Percentiles rank a stretch among this genome's conserved stretches.
Conservation (phyloP, 2,329 filamentous ascomycete genomes). For the Ophiostoma triangulosporum region DNA sequence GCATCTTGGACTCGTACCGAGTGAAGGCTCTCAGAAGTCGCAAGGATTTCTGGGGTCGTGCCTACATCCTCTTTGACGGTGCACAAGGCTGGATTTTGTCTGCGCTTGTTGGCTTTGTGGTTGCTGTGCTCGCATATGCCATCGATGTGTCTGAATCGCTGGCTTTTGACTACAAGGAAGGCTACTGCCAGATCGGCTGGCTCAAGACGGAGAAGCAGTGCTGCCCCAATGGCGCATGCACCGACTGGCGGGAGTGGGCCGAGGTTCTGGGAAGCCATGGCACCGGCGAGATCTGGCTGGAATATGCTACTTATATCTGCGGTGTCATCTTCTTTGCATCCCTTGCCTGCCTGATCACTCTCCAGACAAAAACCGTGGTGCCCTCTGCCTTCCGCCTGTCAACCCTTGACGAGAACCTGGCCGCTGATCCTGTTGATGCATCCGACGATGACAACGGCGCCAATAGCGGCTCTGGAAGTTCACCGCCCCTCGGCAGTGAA, state of each 20-base stretch:
- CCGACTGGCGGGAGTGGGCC: constrained; percentile 44
- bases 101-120: constrained; percentile 74
- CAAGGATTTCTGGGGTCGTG: constrained; percentile 71
- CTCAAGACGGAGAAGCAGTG: constrained; percentile 56
- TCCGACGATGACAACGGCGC: constrained; percentile 26
- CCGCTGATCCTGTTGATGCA: constrained; percentile 39
- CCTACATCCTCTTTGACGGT: constrained; percentile 67
- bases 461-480: neutral
- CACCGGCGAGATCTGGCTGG: constrained; percentile 46
- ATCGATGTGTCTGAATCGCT: constrained; percentile 78
- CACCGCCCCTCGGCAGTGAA: neutral
- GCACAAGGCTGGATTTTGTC: constrained; percentile 91
- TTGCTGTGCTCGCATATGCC: constrained; percentile 73
- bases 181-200: constrained; percentile 64
- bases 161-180: constrained; percentile 83
- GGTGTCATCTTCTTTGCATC: constrained; percentile 58
- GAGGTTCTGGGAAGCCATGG: constrained; percentile 31
- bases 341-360: constrained; percentile 63
- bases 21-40: constrained; percentile 69
- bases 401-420: constrained; percentile 87
- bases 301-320: constrained; percentile 63
- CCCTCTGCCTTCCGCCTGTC: constrained; percentile 76
- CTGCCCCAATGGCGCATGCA: constrained; percentile 42
- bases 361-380: constrained; percentile 87
- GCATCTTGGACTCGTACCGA: constrained; percentile 84